Evolutionary conservation across 495 filamentous ascomycete genomes (phyloP).

Genomic region (Aspergillus homomorphus): DNA sequence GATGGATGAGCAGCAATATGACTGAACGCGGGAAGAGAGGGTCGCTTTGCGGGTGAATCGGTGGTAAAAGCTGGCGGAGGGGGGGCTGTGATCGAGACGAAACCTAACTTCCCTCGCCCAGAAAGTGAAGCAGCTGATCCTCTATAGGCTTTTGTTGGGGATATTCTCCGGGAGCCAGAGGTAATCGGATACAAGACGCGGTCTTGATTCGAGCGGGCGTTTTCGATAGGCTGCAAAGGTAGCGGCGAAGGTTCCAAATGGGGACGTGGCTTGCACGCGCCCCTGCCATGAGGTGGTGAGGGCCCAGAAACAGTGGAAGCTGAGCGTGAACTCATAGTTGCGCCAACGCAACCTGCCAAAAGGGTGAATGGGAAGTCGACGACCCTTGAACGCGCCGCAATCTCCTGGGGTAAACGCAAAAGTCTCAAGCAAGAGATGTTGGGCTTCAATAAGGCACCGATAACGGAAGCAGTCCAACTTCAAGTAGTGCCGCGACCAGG

Average conservation of each 20-base stretch:
- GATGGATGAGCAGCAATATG: slow-evolving; percentile 54
- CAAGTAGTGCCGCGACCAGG: neutral
- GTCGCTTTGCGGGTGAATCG: slow-evolving; percentile 84
- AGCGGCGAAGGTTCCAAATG: slow-evolving; percentile 46
- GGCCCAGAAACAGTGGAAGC: slow-evolving; percentile 58
- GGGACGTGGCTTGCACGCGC: slow-evolving; percentile 47
- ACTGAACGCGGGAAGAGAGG: slow-evolving; percentile 45
- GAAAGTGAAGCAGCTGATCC: slow-evolving; percentile 35
- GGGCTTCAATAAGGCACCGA: slow-evolving; percentile 1
- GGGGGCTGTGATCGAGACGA: slow-evolving; percentile 72
- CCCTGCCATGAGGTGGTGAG: slow-evolving; percentile 44
- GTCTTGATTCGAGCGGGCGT: slow-evolving; percentile 42
- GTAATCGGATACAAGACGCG: slow-evolving; percentile 56
- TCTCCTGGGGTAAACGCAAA: neutral
- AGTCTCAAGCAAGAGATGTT: neutral
- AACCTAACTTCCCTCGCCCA: slow-evolving; percentile 38
- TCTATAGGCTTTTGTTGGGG: slow-evolving; percentile 53
- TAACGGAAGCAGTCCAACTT: neutral
- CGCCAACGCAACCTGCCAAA: slow-evolving; percentile 1
- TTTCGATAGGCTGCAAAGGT: slow-evolving; percentile 49
- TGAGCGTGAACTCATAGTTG: slow-evolving; percentile 61
- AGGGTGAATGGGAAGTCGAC: neutral
- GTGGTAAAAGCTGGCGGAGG: slow-evolving; percentile 60
- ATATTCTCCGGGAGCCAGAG: slow-evolving; percentile 49
- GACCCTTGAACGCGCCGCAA: neutral